Base-by-base conservation (phyloP, 306 rosid genomes). In the Elaeagnus macrophylla region DNA sequence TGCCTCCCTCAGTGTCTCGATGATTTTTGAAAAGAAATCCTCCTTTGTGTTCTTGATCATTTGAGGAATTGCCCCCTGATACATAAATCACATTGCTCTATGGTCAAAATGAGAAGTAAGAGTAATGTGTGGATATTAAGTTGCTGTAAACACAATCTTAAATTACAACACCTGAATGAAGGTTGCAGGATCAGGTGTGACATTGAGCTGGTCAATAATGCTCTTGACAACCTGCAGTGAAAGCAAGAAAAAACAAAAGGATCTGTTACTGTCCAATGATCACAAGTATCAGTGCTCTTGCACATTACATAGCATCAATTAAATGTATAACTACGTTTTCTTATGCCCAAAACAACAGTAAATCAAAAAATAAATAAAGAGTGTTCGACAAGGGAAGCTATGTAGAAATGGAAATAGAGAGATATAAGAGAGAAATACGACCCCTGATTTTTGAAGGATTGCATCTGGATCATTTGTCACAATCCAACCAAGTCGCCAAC, bases 401-500 rank as follows among this genome's bases (percentile, higher is more conserved):
- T 0, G 12, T 41, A 37, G 9, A 15, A 10, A 66, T 5, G 10
- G 8, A 7, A 25, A 47, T 0, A 47, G 0, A 50, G 10, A 52
- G 10, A 19, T 10, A 20, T 39, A 5, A 16, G 37, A 9, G 32
- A 47, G 45, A 10, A 17, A 42, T 1, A 13, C 10, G 37, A 83
- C 93, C 83, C 84, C 79, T 13, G 81, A 49, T 68, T 75, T 60
- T 12, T 57, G 60, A 40, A 81, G 70, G 53, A 81, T 66, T 55
- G 68, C 75, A 51, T 45, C 37, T 25, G 83, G 77, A 59, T 84
- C 94, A 53, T 62, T 67, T 57, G 71, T 67, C 64, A 77, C 81
- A 35, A 84, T 63, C 88, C 83, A 84, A 19, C 94, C 88, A 60
- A 75, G n/a, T 68, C 80, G 71, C 93, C 82, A 80, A 55, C 93